These are phyloP conservation scores for Colletotrichum abscissum DNA, from an alignment of 2,329 filamentous ascomycete species.

Conservation along the genomic window DNA sequence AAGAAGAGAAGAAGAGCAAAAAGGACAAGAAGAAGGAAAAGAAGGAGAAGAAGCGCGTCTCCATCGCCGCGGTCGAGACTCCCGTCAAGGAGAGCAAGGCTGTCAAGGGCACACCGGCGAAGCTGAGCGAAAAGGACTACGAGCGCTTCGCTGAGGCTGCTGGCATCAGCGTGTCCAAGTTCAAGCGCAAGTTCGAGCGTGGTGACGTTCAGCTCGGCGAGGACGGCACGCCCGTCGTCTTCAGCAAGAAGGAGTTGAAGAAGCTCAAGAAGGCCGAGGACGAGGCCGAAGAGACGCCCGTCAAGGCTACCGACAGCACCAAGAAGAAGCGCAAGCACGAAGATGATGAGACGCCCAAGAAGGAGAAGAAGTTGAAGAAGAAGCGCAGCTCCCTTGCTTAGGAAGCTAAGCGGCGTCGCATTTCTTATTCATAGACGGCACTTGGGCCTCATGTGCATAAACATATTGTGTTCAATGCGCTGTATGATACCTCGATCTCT, in stretches of 20 bases:
- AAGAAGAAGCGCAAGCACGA: slow-evolving; percentile 81
- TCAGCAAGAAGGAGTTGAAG: slow-evolving; percentile 83
- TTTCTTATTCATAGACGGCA: slow-evolving; percentile 36
- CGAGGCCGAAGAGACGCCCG: slow-evolving; percentile 56
- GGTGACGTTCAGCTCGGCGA: slow-evolving; percentile 76
- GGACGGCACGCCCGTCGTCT: slow-evolving; percentile 73
- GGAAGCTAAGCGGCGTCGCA: slow-evolving; percentile 31
- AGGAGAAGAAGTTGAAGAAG: slow-evolving; percentile 67
- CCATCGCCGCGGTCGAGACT: slow-evolving; percentile 42
- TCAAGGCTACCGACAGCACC: slow-evolving; percentile 51
- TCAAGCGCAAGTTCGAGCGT: slow-evolving; percentile 81
- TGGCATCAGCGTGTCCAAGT: slow-evolving; percentile 79
- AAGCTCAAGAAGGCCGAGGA: slow-evolving; percentile 74
- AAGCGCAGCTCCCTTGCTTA: slow-evolving; percentile 45
- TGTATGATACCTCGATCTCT: slow-evolving; percentile 40
- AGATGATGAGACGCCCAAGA: slow-evolving; percentile 74
- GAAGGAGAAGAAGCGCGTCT: slow-evolving; percentile 43
- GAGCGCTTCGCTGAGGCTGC: slow-evolving; percentile 72
- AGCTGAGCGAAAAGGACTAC: slow-evolving; percentile 67
- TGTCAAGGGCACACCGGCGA: slow-evolving; percentile 39
- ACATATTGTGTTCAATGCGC: slow-evolving; percentile 37
- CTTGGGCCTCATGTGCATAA: slow-evolving; percentile 37
- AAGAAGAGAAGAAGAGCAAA: slow-evolving; percentile 51
- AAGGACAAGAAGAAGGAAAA: slow-evolving; percentile 49
- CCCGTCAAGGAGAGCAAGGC: slow-evolving; percentile 46